A percentile compares a stretch with the other conserved stretches of the same genome.
phyloP scores from a whole-genome alignment of 2,329 filamentous ascomycete genomes.

The Neophaeococcomyces mojaviensis region DNA sequence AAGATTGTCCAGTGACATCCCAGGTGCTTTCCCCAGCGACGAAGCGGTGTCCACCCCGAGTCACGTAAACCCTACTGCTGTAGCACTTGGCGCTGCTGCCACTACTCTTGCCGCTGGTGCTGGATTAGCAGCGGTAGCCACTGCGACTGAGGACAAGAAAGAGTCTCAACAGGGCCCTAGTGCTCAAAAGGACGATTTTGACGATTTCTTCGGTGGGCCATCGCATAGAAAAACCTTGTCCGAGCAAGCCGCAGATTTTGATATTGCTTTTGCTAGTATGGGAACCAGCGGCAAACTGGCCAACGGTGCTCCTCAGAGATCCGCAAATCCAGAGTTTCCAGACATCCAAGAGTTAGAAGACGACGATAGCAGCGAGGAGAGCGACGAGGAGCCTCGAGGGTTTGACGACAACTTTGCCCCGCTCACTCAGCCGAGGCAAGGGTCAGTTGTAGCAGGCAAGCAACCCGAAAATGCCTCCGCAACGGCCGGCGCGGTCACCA shows the following conservation, averaged over 20 bases:
- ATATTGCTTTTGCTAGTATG: slow-evolving; percentile 40
- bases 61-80: slow-evolving; percentile 2
- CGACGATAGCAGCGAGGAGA: slow-evolving; percentile 75
- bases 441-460: slow-evolving; percentile 30
- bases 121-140: neutral
- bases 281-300: slow-evolving; percentile 34
- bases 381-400: slow-evolving; percentile 54
- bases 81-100: slow-evolving; percentile 12
- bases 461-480: slow-evolving; percentile 28
- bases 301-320: slow-evolving; percentile 24
- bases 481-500: neutral
- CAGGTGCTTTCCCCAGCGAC: slow-evolving; percentile 49
- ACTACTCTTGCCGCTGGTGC: slow-evolving; percentile 12
- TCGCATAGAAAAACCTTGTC: slow-evolving; percentile 38
- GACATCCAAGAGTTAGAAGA: slow-evolving; percentile 81
- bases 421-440: slow-evolving; percentile 22
- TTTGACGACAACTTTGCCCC: slow-evolving; percentile 84
- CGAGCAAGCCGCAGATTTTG: slow-evolving; percentile 40
- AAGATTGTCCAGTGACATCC: slow-evolving; percentile 26
- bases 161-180: slow-evolving; percentile 19
- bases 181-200: slow-evolving; percentile 35
- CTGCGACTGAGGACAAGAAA: slow-evolving; percentile 10
- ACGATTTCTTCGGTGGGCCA: slow-evolving; percentile 39
- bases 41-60: slow-evolving; percentile 24
- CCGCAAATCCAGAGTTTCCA: slow-evolving; percentile 66